These are phyloP conservation scores for Xylariaceae sp. DNA, from an alignment of 2,329 filamentous ascomycete genomes.

Conservation along the genomic window DNA sequence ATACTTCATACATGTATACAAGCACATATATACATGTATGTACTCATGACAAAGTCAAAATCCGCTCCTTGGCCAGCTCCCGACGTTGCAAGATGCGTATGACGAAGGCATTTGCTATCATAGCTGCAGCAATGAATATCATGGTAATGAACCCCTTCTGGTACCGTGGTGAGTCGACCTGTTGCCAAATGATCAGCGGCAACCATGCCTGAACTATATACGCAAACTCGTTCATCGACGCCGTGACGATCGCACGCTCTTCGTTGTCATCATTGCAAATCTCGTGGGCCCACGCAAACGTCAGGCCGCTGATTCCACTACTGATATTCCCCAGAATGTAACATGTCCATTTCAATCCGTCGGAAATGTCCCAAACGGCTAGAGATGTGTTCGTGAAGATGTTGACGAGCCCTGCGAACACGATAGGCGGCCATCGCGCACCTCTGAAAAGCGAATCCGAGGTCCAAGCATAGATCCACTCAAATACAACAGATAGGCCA, in stretches of 20 bases:
- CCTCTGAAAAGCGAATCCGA: slow-evolving; percentile 59
- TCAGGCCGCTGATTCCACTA: slow-evolving; percentile 43
- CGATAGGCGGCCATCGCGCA: slow-evolving; percentile 59
- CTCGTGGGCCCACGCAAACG: slow-evolving; percentile 48
- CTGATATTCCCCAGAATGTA: slow-evolving; percentile 54
- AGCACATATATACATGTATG: no score
- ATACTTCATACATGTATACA: no score
- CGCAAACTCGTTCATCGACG: slow-evolving; percentile 64
- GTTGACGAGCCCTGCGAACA: slow-evolving; percentile 48
- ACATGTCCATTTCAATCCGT: slow-evolving; percentile 60
- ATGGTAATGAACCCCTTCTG: slow-evolving; percentile 58
- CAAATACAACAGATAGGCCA: slow-evolving; percentile 52
- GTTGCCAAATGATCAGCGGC: slow-evolving; percentile 62
- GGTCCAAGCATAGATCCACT: slow-evolving; percentile 61
- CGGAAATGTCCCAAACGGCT: slow-evolving; percentile 42
- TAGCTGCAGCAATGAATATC: slow-evolving; percentile 41
- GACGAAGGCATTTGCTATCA: slow-evolving; percentile 49
- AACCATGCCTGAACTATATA: slow-evolving; percentile 69
- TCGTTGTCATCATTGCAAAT: slow-evolving; percentile 53
- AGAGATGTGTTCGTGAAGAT: slow-evolving; percentile 39
- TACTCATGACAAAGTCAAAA: no score
- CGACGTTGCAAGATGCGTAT: slow-evolving; percentile 44
- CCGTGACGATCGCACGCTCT: slow-evolving; percentile 63
- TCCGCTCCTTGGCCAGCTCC: slow-evolving; percentile 32
- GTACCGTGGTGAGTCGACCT: slow-evolving; percentile 58